These are phyloP conservation scores for Cryptomeria japonica DNA, from an alignment of 75 land plant species.

Conservation along the genomic window DNA sequence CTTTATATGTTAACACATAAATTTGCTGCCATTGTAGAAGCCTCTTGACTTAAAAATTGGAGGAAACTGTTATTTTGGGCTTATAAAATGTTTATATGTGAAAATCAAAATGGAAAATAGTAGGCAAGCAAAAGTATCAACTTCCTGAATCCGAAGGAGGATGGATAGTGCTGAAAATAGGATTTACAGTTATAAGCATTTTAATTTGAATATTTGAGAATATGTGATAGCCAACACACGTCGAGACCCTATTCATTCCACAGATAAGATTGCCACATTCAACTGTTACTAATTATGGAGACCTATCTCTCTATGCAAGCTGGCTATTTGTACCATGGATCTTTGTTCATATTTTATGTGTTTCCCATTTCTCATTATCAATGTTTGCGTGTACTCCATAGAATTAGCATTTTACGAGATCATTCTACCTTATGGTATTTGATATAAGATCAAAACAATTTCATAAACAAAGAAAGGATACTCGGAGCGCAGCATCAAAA, in stretches of 20 bases:
- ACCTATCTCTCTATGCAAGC: not conserved
- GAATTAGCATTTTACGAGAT: not conserved
- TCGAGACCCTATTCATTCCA: not conserved
- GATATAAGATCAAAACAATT: not conserved
- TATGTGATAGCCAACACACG: not conserved
- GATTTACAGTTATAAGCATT: not conserved
- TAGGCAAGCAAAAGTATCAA: not conserved
- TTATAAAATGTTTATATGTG: not conserved
- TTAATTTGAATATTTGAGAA: not conserved
- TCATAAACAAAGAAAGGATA: not conserved
- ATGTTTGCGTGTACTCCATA: not conserved
- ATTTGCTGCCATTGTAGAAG: too few species aligned
- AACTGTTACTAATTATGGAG: not conserved
- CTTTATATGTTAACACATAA: too few species aligned
- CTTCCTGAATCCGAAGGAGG: not conserved
- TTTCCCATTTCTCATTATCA: not conserved
- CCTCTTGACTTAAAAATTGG: not conserved
- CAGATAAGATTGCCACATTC: not conserved
- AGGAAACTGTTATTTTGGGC: not conserved
- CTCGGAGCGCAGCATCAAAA: not conserved
- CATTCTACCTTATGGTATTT: not conserved
- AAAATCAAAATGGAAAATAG: not conserved
- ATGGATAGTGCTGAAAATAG: not conserved
- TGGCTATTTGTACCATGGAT: not conserved
- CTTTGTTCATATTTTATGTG: not conserved